Evolutionary conservation across 805 yeast species (phyloP).

Genomic region (Metschnikowia lochheadii): DNA sequence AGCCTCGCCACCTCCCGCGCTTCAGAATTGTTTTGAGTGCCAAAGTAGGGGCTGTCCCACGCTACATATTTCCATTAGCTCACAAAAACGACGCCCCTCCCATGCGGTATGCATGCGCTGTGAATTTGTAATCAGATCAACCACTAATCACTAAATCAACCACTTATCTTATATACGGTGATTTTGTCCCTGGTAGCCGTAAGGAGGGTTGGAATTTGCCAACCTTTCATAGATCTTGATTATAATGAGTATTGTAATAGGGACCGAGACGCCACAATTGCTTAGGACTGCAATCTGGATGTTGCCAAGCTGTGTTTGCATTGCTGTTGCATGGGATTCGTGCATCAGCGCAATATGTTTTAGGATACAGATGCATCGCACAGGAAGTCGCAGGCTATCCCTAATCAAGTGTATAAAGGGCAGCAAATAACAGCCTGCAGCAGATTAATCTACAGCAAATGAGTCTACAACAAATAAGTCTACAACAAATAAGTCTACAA

Average conservation of each 20-base stretch:
- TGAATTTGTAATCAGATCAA: background rate
- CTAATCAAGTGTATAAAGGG: background rate
- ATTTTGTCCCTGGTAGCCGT: background rate
- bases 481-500: slow-evolving; percentile 4
- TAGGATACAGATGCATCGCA: background rate
- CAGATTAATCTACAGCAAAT: background rate
- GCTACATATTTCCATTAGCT: background rate
- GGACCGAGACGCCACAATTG: background rate
- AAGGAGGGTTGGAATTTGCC: background rate
- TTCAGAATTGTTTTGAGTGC: slow-evolving; percentile 1
- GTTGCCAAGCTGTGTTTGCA: background rate
- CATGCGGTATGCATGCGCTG: background rate
- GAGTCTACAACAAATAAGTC: slow-evolving; percentile 1
- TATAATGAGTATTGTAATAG: background rate
- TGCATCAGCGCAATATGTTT: background rate
- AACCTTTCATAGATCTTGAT: background rate
- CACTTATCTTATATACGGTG: too few species aligned
- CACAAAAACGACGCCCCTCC: background rate
- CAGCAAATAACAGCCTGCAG: background rate
- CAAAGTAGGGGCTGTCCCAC: background rate
- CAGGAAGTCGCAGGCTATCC: background rate
- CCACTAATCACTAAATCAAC: too few species aligned
- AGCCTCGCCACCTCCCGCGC: slow-evolving; percentile 4
- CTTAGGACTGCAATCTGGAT: background rate
- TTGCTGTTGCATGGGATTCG: background rate